Evolutionary conservation across 495 filamentous ascomycete genomes (phyloP).

Genomic region (Niebla homalea): DNA sequence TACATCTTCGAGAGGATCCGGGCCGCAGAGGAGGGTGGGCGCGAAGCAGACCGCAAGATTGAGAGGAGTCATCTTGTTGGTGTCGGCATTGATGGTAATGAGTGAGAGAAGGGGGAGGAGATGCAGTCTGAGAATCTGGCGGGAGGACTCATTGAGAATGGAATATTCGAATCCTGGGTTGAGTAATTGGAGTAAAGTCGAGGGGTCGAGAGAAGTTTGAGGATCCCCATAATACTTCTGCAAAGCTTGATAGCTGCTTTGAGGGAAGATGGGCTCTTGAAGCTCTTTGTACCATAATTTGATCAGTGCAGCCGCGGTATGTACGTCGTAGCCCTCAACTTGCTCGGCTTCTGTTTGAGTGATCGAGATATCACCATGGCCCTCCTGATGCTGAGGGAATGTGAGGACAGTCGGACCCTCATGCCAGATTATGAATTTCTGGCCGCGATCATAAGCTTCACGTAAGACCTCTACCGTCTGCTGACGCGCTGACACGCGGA

Average conservation of each 20-base stretch:
- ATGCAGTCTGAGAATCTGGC: conserved; percentile 34
- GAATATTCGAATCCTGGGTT: conserved; percentile 25
- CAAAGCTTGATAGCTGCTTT: conserved; percentile 27
- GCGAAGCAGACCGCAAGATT: conserved; percentile 40
- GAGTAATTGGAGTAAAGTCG: conserved; percentile 21
- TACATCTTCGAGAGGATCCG: conserved; percentile 20
- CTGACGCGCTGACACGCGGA: conserved; percentile 35
- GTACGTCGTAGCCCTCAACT: conserved; percentile 36
- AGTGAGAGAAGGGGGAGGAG: conserved; percentile 37
- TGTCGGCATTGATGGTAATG: conserved; percentile 26
- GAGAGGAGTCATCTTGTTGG: conserved; percentile 40
- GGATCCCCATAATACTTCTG: conserved; percentile 19
- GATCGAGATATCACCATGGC: conserved; percentile 15
- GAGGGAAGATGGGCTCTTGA: conserved; percentile 36
- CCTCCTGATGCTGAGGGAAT: conserved; percentile 18
- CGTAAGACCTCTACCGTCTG: conserved; percentile 32
- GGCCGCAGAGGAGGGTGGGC: conserved; percentile 19
- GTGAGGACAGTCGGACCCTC: conserved; percentile 22
- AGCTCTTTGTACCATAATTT: conserved; percentile 44
- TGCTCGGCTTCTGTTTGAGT: conserved; percentile 26
- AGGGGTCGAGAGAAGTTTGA: conserved; percentile 9
- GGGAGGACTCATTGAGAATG: conserved; percentile 23
- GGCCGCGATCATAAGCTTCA: conserved; percentile 41
- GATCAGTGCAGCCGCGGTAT: conserved; percentile 36
- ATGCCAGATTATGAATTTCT: conserved; percentile 38